Conservation (phyloP, 1,139 yeast species). For the Zygoascus meyerae region DNA sequence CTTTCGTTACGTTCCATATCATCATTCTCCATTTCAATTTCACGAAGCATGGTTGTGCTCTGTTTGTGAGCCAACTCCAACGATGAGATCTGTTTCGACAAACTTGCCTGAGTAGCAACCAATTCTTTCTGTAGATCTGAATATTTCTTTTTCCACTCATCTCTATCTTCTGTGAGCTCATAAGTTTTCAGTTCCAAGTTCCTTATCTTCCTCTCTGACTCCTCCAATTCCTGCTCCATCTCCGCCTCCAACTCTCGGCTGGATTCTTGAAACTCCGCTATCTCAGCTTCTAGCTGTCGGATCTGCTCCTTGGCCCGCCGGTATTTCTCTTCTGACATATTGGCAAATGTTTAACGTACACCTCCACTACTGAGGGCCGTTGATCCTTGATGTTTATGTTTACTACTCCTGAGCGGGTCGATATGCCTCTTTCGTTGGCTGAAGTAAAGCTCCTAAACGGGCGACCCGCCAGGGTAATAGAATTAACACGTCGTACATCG, state of each 20-base stretch:
- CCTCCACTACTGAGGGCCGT: neutral
- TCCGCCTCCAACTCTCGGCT: constrained; percentile 35
- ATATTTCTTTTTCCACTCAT: constrained; percentile 26
- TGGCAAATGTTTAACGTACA: neutral
- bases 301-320: constrained; percentile 26
- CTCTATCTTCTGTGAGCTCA: constrained; percentile 22
- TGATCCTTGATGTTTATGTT: neutral
- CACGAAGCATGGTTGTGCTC: constrained; percentile 31
- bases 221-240: constrained; percentile 34
- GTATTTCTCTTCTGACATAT: neutral
- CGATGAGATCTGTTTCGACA: constrained; percentile 27
- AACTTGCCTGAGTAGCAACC: constrained; percentile 26
- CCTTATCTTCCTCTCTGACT: constrained; percentile 28
- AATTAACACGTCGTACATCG: too few relatives aligned
- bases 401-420: neutral
- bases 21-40: constrained; percentile 36
- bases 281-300: constrained; percentile 33
- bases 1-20: constrained; percentile 36
- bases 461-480: too few relatives aligned
- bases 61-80: constrained; percentile 27
- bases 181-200: constrained; percentile 24
- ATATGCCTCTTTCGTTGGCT: too few relatives aligned
- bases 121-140: constrained; percentile 27
- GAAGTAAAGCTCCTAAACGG: too few relatives aligned
- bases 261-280: constrained; percentile 34